A percentile compares a stretch with the other conserved stretches of the same genome.
phyloP scores from a whole-genome alignment of 306 rosid genomes.

The Prunus padus region DNA sequence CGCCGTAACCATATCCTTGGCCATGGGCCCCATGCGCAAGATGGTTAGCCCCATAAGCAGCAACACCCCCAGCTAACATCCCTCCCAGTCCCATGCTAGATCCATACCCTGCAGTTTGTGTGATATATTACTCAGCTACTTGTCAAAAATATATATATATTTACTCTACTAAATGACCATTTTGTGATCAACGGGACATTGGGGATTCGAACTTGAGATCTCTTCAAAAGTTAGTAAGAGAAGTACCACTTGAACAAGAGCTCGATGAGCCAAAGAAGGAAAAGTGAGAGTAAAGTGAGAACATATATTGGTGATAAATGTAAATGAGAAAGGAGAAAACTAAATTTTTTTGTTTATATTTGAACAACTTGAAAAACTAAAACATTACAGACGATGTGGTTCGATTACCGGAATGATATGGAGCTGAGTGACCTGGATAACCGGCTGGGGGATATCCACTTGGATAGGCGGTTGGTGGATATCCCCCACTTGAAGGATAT shows the following conservation, averaged over 20 bases:
- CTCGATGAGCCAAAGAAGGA: too few species aligned
- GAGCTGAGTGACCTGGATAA: conserved; percentile 58
- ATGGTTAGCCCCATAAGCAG: conserved; percentile 68
- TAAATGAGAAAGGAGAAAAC: neutral
- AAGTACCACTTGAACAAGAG: too few species aligned
- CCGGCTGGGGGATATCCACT: conserved; percentile 59
- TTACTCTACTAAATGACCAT: too few species aligned
- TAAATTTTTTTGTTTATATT: neutral
- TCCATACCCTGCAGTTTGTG: conserved; percentile 38
- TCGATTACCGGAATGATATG: conserved; percentile 40
- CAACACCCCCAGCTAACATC: conserved; percentile 75
- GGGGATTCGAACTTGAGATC: too few species aligned
- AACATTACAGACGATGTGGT: neutral
- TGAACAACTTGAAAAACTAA: too few species aligned
- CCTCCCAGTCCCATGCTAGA: conserved; percentile 32
- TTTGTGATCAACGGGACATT: too few species aligned
- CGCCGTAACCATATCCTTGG: conserved; percentile 5
- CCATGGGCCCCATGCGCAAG: conserved; percentile 40
- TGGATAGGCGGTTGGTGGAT: conserved; percentile 33
- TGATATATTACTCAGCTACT: too few species aligned
- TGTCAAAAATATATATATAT: too few species aligned
- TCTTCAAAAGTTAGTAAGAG: too few species aligned
- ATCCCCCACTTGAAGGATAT: conserved; percentile 42
- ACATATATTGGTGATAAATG: neutral
- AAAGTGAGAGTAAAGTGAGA: neutral